Evolutionary conservation across 2,329 filamentous ascomycete species (phyloP).

Genomic region (Metarhizium album): DNA sequence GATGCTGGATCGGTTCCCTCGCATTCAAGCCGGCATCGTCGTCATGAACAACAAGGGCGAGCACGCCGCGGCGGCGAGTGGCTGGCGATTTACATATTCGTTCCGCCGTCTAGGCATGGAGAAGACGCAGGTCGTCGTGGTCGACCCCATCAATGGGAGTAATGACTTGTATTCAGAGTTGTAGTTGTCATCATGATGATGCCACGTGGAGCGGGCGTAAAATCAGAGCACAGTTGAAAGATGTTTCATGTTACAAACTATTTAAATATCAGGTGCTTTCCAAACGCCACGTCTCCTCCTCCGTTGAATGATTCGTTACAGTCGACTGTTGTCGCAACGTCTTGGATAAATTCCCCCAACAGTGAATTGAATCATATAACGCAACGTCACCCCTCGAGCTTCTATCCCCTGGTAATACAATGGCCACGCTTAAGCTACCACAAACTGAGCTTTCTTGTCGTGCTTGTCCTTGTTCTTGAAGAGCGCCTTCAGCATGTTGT

Average conservation of each 20-base stretch:
- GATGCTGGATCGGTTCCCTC: constrained; percentile 37
- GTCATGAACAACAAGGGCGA: constrained; percentile 37
- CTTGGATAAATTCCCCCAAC: not conserved
- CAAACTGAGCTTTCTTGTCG: constrained; percentile 22
- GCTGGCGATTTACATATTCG: constrained; percentile 45
- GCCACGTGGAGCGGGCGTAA: not conserved
- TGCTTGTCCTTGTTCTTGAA: constrained; percentile 46
- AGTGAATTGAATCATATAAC: too few species aligned
- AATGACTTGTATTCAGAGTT: not conserved
- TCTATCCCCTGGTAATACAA: not conserved
- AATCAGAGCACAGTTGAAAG: not conserved
- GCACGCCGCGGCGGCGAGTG: constrained; percentile 40
- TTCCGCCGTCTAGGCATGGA: constrained; percentile 37
- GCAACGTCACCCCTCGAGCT: too few species aligned
- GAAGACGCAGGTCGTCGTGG: constrained; percentile 31
- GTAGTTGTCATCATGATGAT: not conserved
- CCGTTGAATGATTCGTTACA: not conserved
- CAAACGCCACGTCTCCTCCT: not conserved
- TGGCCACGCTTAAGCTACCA: constrained; percentile 15
- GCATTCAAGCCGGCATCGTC: constrained; percentile 36
- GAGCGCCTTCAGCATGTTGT: constrained; percentile 46
- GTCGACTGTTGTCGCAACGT: not conserved
- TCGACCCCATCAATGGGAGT: constrained; percentile 14
- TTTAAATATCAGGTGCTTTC: not conserved
- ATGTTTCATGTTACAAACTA: not conserved